Conservation (phyloP, 2,329 filamentous ascomycete species). For the Aspergillus aculeatinus region DNA sequence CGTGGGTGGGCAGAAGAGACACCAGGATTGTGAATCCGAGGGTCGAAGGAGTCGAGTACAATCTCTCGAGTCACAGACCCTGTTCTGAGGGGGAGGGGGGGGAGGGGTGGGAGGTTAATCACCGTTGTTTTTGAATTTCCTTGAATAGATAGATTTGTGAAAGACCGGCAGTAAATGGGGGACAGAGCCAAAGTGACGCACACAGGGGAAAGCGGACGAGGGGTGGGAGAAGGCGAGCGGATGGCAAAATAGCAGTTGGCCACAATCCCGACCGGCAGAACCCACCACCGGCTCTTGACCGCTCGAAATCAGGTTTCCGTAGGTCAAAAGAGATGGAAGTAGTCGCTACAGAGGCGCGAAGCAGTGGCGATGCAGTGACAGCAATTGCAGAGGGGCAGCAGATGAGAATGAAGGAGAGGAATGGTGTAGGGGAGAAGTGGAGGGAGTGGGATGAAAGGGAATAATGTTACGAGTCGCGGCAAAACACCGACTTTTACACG, state of each 20-base stretch:
- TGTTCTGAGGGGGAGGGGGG: background rate
- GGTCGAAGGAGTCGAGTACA: background rate
- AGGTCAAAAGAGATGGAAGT: background rate
- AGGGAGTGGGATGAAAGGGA: constrained; percentile 23
- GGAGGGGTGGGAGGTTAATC: background rate
- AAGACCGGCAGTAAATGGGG: background rate
- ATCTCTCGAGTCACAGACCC: background rate
- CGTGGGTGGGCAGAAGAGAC: constrained; percentile 17
- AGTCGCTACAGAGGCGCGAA: background rate
- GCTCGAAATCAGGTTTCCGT: background rate
- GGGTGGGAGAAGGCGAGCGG: constrained; percentile 13
- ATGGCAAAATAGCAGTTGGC: constrained; percentile 22
- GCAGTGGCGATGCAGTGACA: constrained; percentile 1
- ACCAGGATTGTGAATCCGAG: constrained; percentile 8
- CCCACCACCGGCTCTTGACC: constrained; percentile 7
- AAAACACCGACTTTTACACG: constrained; percentile 32
- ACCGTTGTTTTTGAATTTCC: background rate
- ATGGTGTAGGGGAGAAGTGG: background rate
- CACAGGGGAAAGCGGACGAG: constrained; percentile 12
- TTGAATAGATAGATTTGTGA: background rate
- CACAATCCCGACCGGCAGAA: constrained; percentile 7
- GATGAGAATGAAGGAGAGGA: background rate
- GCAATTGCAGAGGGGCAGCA: constrained; percentile 5
- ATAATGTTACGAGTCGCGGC: constrained; percentile 29
- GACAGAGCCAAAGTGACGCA: constrained; percentile 12